Percentiles rank a stretch among this genome's conserved stretches.
Conservation (phyloP, 164 flowering plant species). For the Umbellularia californica region DNA sequence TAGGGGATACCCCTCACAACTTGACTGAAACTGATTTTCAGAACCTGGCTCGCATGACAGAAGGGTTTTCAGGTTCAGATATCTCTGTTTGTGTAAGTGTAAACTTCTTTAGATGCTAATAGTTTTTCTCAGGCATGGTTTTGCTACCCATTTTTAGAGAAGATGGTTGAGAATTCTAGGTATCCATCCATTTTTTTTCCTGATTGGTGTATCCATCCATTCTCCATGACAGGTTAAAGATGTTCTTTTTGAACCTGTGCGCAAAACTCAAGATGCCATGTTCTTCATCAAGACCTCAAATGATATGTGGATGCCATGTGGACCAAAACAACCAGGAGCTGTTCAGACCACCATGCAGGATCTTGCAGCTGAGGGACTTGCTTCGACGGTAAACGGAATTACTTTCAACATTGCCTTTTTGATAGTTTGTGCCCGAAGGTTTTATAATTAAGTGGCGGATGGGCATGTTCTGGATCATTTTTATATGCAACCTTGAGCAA, state of each 20-base stretch:
- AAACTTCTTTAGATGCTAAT: not conserved
- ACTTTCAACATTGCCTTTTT: not conserved
- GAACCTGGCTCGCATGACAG: constrained; percentile 66
- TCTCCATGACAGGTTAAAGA: constrained; percentile 71
- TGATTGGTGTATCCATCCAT: not conserved
- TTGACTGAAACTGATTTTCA: constrained; percentile 91
- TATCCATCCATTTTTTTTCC: not conserved
- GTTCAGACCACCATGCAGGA: constrained; percentile 89
- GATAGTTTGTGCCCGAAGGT: not conserved
- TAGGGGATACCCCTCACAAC: constrained; percentile 94
- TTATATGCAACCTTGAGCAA: too few relatives aligned
- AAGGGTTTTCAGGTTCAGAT: constrained; percentile 98
- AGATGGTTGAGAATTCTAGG: not conserved
- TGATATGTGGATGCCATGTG: constrained; percentile 91
- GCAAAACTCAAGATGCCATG: constrained; percentile 99
- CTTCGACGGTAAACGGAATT: constrained; percentile 54
- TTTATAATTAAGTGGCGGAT: not conserved
- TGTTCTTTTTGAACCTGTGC: constrained; percentile 94
- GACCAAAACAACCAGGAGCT: constrained; percentile 89
- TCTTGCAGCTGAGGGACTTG: constrained; percentile 80
- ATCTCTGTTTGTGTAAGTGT: constrained; percentile 89
- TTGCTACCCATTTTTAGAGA: constrained; percentile 2
- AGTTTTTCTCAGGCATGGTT: not conserved
- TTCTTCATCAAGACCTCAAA: constrained; percentile 56
- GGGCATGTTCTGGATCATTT: too few relatives aligned